A percentile compares a stretch with the other conserved stretches of the same genome.
phyloP scores from a whole-genome alignment of 331 rosid genomes.

The Malus hybrid region DNA sequence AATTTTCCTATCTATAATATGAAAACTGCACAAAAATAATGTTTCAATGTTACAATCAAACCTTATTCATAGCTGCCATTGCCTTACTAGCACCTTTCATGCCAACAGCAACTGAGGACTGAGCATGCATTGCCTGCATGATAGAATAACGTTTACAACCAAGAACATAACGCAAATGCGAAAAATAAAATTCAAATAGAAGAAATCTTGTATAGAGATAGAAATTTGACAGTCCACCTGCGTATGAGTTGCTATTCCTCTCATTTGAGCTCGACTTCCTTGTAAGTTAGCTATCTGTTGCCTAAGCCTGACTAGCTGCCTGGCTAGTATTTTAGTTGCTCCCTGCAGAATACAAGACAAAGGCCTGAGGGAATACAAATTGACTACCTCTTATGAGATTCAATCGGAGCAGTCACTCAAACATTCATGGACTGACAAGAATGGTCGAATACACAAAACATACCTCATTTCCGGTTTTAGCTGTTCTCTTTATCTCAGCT shows the following conservation, averaged over 20 bases:
- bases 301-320: slow-evolving; percentile 89
- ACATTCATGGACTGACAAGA: background rate
- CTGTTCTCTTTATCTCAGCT: slow-evolving; percentile 95
- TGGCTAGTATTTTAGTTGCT: slow-evolving; percentile 87
- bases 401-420: background rate
- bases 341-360: slow-evolving; percentile 41
- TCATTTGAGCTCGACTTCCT: slow-evolving; percentile 99
- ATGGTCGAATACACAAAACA: slow-evolving; percentile 2
- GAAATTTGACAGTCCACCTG: slow-evolving; percentile 46
- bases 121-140: slow-evolving; percentile 89
- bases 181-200: background rate
- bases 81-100: slow-evolving; percentile 90
- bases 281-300: slow-evolving; percentile 94
- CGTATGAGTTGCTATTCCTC: slow-evolving; percentile 97
- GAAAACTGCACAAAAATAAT: background rate
- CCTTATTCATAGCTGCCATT: slow-evolving; percentile 90
- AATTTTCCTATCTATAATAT: background rate
- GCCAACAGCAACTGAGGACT: slow-evolving; percentile 91
- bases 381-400: background rate
- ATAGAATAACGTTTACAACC: slow-evolving; percentile 3
- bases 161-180: slow-evolving; percentile 2
- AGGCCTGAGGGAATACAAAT: background rate
- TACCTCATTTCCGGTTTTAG: slow-evolving; percentile 93
- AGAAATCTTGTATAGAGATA: background rate
- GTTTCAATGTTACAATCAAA: slow-evolving; percentile 9